phyloP scores from a whole-genome alignment of 2,329 filamentous ascomycete species.

The Fusarium sp. region DNA sequence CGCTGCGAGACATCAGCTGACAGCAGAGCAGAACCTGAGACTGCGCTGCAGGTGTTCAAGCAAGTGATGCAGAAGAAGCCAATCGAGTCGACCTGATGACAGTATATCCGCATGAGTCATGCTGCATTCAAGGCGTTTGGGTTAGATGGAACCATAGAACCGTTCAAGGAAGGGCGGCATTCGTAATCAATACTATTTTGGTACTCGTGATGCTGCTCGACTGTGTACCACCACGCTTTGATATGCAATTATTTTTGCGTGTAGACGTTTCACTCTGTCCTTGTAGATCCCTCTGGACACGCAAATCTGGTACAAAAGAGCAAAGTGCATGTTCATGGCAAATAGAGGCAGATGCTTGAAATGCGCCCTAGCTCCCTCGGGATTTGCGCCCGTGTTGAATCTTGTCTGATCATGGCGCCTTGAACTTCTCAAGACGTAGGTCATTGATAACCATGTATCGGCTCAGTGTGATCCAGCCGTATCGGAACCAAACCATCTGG shows the following conservation, averaged over 20 bases:
- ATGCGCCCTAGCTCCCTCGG: conserved; percentile 19
- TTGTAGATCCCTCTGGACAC: conserved; percentile 7
- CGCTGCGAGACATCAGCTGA: conserved; percentile 1
- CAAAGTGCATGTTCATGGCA: conserved; percentile 12
- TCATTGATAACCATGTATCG: conserved; percentile 98
- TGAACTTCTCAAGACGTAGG: conserved; percentile 64
- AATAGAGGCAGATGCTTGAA: conserved; percentile 9
- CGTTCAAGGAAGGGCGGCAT: background rate
- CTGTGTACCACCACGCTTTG: background rate
- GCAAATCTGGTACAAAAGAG: conserved; percentile 10
- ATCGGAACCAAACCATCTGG: conserved; percentile 99
- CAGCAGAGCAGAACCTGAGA: conserved; percentile 36
- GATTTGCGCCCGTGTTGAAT: conserved; percentile 15
- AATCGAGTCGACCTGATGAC: conserved; percentile 33
- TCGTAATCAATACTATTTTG: background rate
- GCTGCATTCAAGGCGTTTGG: conserved; percentile 4
- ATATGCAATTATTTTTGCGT: background rate
- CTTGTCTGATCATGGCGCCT: conserved; percentile 17
- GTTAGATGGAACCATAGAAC: background rate
- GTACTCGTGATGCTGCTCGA: background rate
- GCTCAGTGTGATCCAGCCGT: conserved; percentile 91
- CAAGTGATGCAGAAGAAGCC: conserved; percentile 41
- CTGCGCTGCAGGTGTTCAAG: conserved; percentile 42
- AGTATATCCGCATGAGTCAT: background rate
- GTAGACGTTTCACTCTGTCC: background rate